Evolutionary conservation across 495 filamentous ascomycete genomes (phyloP).

Genomic region (Xylaria intraflava): DNA sequence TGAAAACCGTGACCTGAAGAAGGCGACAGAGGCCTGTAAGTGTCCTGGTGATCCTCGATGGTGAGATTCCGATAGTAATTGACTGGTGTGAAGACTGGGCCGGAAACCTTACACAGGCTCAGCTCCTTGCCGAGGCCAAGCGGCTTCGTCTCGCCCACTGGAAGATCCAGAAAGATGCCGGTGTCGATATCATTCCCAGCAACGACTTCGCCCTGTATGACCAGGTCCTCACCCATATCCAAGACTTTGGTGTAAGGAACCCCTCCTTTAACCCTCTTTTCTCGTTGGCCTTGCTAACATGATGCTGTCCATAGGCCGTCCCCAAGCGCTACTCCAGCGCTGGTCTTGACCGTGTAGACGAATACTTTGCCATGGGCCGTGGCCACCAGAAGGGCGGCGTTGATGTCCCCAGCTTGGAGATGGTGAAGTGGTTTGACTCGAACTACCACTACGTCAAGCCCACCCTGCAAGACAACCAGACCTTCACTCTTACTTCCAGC

Average conservation of each 20-base stretch:
- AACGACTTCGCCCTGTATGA: conserved; percentile 99
- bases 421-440: conserved; percentile 99
- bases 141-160: conserved; percentile 92
- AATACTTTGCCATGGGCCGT: conserved; percentile 99
- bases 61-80: conserved; percentile 2
- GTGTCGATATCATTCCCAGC: conserved; percentile 94
- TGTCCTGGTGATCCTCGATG: conserved; percentile 1
- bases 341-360: conserved; percentile 78
- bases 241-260: conserved; percentile 78
- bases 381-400: conserved; percentile 89
- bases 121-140: conserved; percentile 90
- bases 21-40: conserved; percentile 82
- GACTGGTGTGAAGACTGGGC: conserved; percentile 62
- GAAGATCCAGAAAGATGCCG: conserved; percentile 98
- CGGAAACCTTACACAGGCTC: conserved; percentile 82
- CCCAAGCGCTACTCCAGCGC: conserved; percentile 86
- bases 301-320: conserved; percentile 51
- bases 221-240: conserved; percentile 97
- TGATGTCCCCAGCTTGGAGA: conserved; percentile 92
- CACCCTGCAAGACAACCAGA: conserved; percentile 90
- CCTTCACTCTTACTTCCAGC: conserved; percentile 76
- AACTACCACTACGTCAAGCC: conserved; percentile 99
- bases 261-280: background rate
- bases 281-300: conserved; percentile 9
- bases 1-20: conserved; percentile 97